Conservation (phyloP, 768 basidiomycete species). For the Termitomyces sp. region DNA sequence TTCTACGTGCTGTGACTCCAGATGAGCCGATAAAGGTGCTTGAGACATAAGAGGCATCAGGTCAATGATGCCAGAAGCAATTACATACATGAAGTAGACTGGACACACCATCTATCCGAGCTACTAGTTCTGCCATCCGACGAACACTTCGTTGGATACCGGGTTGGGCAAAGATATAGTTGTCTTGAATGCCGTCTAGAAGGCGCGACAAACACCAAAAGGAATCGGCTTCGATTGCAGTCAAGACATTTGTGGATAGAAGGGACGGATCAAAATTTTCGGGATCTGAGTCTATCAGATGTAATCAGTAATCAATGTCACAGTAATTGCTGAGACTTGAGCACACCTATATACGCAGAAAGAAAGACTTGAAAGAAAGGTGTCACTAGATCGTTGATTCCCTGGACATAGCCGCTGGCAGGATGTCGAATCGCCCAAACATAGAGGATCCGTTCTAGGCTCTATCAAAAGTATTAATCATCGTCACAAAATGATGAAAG, state of each 20-base stretch:
- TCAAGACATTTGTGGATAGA: slow-evolving; percentile 64
- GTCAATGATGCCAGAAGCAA: not conserved
- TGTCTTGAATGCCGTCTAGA: slow-evolving; percentile 96
- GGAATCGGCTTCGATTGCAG: slow-evolving; percentile 92
- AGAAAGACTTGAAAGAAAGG: slow-evolving; percentile 98
- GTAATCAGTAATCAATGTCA: slow-evolving; percentile 2
- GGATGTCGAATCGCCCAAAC: slow-evolving; percentile 99
- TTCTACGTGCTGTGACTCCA: slow-evolving; percentile 89
- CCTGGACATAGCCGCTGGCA: slow-evolving; percentile 97
- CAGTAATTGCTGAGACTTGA: not conserved
- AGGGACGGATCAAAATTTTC: slow-evolving; percentile 79
- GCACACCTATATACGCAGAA: slow-evolving; percentile 85
- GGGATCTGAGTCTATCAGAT: slow-evolving; percentile 74
- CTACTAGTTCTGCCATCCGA: slow-evolving; percentile 91
- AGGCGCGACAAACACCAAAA: slow-evolving; percentile 98
- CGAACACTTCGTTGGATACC: slow-evolving; percentile 93
- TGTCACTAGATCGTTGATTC: slow-evolving; percentile 96
- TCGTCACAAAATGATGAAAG: not conserved
- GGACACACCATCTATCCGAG: slow-evolving; percentile 74
- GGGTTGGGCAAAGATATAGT: slow-evolving; percentile 95
- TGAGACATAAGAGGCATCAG: not conserved
- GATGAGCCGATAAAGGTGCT: slow-evolving; percentile 86
- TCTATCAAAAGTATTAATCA: slow-evolving; percentile 39
- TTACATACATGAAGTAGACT: slow-evolving; percentile 12
- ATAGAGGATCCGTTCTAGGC: slow-evolving; percentile 91